Percentiles rank a stretch among this genome's conserved stretches.
Evolutionary conservation across 192 early-diverging fungal species (phyloP).

Genomic region (Mycoemilia scoparia): DNA sequence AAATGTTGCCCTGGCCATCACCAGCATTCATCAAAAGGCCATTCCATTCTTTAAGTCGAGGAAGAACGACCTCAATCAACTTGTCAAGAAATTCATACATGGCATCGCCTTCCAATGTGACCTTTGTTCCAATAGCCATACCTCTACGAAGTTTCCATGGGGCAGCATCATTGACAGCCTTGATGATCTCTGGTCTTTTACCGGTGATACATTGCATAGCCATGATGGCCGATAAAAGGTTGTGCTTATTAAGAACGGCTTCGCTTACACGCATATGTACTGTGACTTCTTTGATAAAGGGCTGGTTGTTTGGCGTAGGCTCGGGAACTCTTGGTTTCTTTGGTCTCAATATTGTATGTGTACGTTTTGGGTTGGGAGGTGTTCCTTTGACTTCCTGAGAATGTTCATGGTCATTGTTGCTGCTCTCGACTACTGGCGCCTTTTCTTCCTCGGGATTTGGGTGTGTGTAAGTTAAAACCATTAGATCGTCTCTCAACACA

Average conservation of each 20-base stretch:
- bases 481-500: constrained; percentile 55
- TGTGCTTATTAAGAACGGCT: constrained; percentile 73
- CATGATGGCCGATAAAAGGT: constrained; percentile 78
- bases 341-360: constrained; percentile 20
- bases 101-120: constrained; percentile 56
- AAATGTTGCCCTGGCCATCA: constrained; percentile 66
- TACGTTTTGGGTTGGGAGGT: constrained; percentile 27
- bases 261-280: constrained; percentile 77
- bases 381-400: constrained; percentile 5
- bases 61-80: constrained; percentile 81
- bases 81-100: constrained; percentile 96
- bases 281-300: constrained; percentile 50
- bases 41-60: constrained; percentile 79
- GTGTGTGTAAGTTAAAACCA: constrained; percentile 58
- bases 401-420: constrained; percentile 12
- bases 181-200: constrained; percentile 54
- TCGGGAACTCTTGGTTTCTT: constrained; percentile 36
- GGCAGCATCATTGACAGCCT: constrained; percentile 60
- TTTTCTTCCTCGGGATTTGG: constrained; percentile 17
- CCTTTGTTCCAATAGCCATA: constrained; percentile 79
- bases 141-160: constrained; percentile 74
- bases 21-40: constrained; percentile 56
- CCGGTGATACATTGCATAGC: constrained; percentile 79
- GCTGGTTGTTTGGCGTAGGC: constrained; percentile 41
- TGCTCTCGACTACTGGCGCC: constrained; percentile 8